phyloP scores from a whole-genome alignment of 2,329 filamentous ascomycete species.

The Colletotrichum abscissum region DNA sequence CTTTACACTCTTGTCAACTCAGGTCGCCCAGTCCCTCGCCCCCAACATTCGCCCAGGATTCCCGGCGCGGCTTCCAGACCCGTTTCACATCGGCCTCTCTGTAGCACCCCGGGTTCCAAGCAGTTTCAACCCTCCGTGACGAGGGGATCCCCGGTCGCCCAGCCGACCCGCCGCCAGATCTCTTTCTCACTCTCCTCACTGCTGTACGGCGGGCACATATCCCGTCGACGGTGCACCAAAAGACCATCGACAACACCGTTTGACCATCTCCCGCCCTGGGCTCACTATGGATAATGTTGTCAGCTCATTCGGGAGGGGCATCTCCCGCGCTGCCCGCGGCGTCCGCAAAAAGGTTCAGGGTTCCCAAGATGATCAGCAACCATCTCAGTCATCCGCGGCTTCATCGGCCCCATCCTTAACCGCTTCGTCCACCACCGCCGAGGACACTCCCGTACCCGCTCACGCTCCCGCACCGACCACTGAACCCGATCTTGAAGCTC shows the following conservation, averaged over 20 bases:
- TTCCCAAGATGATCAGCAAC: conserved; percentile 5
- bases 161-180: neutral
- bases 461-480: conserved; percentile 4
- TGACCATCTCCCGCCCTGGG: conserved; percentile 9
- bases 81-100: conserved; percentile 34
- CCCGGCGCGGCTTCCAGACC: conserved; percentile 13
- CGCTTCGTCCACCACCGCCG: conserved; percentile 29
- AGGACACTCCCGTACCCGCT: conserved; percentile 8
- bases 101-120: conserved; percentile 34
- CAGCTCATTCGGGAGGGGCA: conserved; percentile 29
- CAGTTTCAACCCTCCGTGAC: conserved; percentile 32
- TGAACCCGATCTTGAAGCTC: conserved; percentile 32
- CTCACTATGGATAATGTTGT: conserved; percentile 30
- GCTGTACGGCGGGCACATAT: neutral
- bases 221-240: conserved; percentile 3
- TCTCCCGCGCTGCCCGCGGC: conserved; percentile 30
- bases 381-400: conserved; percentile 12
- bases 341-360: conserved; percentile 26
- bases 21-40: conserved; percentile 11
- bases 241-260: neutral
- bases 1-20: conserved; percentile 12
- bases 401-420: conserved; percentile 29
- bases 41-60: conserved; percentile 17
- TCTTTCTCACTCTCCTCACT: neutral
- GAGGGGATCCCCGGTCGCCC: conserved; percentile 32